Base-by-base conservation (phyloP, 2,329 filamentous ascomycete species). In the Alternaria panax region DNA sequence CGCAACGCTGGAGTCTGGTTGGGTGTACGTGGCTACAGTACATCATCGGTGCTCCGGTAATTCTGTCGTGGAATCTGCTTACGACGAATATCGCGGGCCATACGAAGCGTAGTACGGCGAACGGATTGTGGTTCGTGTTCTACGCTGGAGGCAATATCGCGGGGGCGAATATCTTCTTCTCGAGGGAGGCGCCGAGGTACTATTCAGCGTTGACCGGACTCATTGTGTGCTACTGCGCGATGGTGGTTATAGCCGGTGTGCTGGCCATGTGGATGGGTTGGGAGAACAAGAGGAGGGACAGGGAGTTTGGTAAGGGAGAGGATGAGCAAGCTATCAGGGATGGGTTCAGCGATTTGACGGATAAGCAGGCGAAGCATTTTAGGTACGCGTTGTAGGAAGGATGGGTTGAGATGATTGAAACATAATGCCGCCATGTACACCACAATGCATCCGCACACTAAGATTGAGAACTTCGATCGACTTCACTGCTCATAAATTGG, bases 1-100 rank as follows among this genome's bases (percentile, higher is more conserved):
- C 79, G 4, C 77, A 84, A 48, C 80, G 80, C 53, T 78, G 83
- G 74, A 80, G 79, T 2, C 77, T 86, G 2, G 82, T 84, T 0
- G 83, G 74, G n/a, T 85, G 83, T 65, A 83, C 82, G 7, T 85
- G 84, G 84, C 70, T 86, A 12, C 82, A 84, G 59, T 82, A 82
- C 41, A 74, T 84, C 2, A 59, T 85, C 38, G 83, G 83, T 5
- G 81, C 82, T 0, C 81, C 83, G 0, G 79, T 86, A 2, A 81
- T 85, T 38, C 63, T 85, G 1, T 83, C 77, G 36, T 86, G 83
- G 84, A 85, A 83, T 24, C 63, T 85, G 0, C 78, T 84, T 18
- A 76, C 75, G 0, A 76, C 74, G 2, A 77, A 78, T 28, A 74
- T 77, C 12, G 81, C 82, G 0, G 83, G 83, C 0, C 83, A 86